Conservation (phyloP, 1,284 basidiomycete genomes). For the Sanguinoderma infundibulare region DNA sequence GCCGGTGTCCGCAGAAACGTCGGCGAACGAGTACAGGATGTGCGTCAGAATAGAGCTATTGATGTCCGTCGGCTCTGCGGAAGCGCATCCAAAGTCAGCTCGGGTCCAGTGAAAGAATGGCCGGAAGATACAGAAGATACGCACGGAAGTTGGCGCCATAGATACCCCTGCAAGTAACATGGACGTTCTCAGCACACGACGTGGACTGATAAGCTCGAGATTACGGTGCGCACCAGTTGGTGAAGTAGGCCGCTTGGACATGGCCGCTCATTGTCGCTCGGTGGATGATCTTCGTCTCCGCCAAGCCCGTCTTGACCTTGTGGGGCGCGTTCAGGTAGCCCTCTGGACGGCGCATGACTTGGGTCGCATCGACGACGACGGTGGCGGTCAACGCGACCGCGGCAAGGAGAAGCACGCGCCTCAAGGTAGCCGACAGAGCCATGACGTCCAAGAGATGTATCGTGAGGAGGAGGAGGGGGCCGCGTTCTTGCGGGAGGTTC, state of each 20-base stretch:
- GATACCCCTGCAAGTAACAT: constrained; percentile 65
- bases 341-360: constrained; percentile 59
- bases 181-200: constrained; percentile 15
- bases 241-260: constrained; percentile 66
- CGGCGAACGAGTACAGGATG: constrained; percentile 87
- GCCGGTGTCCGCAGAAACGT: constrained; percentile 72
- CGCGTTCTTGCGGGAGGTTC: constrained; percentile 6
- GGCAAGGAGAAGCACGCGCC: constrained; percentile 28
- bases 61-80: constrained; percentile 63
- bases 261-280: constrained; percentile 48
- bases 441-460: constrained; percentile 18
- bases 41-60: constrained; percentile 66
- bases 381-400: constrained; percentile 27
- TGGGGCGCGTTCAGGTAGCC: constrained; percentile 49
- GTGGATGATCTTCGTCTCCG: constrained; percentile 46
- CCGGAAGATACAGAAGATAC: constrained; percentile 28
- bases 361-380: constrained; percentile 46
- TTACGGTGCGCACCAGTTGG: constrained; percentile 55
- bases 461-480: constrained; percentile 3
- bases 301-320: constrained; percentile 42
- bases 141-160: constrained; percentile 81
- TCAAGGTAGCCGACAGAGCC: constrained; percentile 25
- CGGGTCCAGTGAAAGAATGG: not conserved
- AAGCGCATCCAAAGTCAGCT: constrained; percentile 3
- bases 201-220: not conserved